phyloP scores from a whole-genome alignment of 495 filamentous ascomycete species.

The Pyrenopolyporus hunteri region DNA sequence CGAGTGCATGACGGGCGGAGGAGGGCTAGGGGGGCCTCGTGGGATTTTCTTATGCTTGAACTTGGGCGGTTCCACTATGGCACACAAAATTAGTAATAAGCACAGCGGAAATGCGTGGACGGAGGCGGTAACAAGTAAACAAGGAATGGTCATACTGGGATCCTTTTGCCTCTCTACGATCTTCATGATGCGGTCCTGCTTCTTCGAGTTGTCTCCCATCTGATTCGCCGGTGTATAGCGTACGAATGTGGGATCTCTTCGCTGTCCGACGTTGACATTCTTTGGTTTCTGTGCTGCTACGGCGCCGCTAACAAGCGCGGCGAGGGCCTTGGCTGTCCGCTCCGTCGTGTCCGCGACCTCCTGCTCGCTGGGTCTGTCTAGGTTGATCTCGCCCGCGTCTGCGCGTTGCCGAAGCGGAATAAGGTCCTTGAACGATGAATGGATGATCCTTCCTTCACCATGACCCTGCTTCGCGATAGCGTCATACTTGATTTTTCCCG shows the following conservation, averaged over 20 bases:
- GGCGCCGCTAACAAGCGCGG: slow-evolving; percentile 80
- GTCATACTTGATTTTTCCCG: slow-evolving; percentile 95
- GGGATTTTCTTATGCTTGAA: slow-evolving; percentile 99
- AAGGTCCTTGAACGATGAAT: slow-evolving; percentile 94
- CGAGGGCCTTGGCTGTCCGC: slow-evolving; percentile 84
- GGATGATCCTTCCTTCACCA: slow-evolving; percentile 79
- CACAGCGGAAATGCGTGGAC: not conserved
- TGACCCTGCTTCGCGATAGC: slow-evolving; percentile 94
- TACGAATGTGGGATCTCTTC: slow-evolving; percentile 89
- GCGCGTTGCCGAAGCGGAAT: slow-evolving; percentile 94
- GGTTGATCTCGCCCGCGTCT: slow-evolving; percentile 89
- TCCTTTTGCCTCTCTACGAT: slow-evolving; percentile 94
- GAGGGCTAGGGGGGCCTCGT: slow-evolving; percentile 88
- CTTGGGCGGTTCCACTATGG: slow-evolving; percentile 85
- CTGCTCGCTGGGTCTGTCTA: slow-evolving; percentile 85
- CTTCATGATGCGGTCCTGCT: slow-evolving; percentile 97
- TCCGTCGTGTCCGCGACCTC: slow-evolving; percentile 82
- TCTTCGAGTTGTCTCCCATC: slow-evolving; percentile 88
- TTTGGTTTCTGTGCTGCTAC: slow-evolving; percentile 95
- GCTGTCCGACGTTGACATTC: slow-evolving; percentile 77
- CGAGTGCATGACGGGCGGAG: slow-evolving; percentile 93
- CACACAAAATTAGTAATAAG: slow-evolving; percentile 11
- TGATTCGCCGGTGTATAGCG: slow-evolving; percentile 95
- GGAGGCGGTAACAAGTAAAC: not conserved
- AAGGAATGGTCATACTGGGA: slow-evolving; percentile 57